phyloP scores from a whole-genome alignment of 768 basidiomycete genomes.

The Piloderma croceum region DNA sequence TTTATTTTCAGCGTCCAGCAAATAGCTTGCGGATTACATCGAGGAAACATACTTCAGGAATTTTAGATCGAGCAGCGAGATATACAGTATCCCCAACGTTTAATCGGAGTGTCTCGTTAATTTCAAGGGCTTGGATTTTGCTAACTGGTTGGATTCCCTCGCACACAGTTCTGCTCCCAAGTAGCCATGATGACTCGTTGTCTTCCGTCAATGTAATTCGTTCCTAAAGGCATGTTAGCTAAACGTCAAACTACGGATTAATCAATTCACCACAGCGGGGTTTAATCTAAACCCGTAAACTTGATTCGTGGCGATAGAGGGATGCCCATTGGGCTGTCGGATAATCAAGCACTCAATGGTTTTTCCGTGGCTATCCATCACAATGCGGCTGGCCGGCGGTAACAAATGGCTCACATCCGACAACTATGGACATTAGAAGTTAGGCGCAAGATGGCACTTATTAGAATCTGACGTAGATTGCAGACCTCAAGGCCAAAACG shows the following conservation, averaged over 20 bases:
- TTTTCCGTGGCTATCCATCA: no score
- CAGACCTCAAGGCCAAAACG: slow-evolving; percentile 82
- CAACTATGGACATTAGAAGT: no score
- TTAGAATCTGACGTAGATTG: no score
- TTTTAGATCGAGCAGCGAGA: slow-evolving; percentile 46
- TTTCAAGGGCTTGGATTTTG: slow-evolving; percentile 22
- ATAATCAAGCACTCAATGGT: slow-evolving; percentile 29
- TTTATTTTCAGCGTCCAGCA: slow-evolving; percentile 8
- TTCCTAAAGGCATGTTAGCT: slow-evolving; percentile 34
- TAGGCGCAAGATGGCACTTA: no score
- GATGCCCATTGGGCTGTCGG: slow-evolving; percentile 20
- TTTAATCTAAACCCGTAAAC: no score
- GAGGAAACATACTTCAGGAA: slow-evolving; percentile 44
- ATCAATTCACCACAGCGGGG: no score
- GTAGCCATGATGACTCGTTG: slow-evolving; percentile 45
- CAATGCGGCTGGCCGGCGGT: no score
- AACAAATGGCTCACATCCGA: no score
- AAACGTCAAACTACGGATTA: slow-evolving; percentile 9
- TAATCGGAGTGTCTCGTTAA: slow-evolving; percentile 41
- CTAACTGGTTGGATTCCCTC: slow-evolving; percentile 13
- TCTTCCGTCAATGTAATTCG: slow-evolving; percentile 42
- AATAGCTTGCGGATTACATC: slow-evolving; percentile 1
- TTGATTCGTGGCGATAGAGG: slow-evolving; percentile 26
- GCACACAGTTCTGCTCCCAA: slow-evolving; percentile 26
- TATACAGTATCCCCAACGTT: slow-evolving; percentile 51